phyloP scores from a whole-genome alignment of 208 protist species.

The Leishmania tropica region DNA sequence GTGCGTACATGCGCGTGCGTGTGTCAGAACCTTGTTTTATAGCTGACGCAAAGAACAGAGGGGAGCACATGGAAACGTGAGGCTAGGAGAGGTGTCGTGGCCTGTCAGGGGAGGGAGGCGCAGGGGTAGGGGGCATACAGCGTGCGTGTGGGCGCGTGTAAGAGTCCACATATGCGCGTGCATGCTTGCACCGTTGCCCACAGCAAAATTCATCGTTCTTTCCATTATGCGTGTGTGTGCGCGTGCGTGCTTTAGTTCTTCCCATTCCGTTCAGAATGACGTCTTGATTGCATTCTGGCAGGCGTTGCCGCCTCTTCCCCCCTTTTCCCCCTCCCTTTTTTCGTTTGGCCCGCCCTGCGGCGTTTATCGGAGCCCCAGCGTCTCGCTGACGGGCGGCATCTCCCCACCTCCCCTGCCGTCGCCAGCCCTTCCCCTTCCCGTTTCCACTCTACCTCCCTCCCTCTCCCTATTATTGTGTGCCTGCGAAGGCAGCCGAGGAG shows the following conservation, averaged over 20 bases:
- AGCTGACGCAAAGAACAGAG: background rate
- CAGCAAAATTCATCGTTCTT: background rate
- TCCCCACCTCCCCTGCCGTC: background rate
- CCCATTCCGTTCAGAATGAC: too few species aligned
- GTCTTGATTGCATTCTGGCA: background rate
- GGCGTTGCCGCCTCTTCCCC: background rate
- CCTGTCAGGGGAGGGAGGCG: background rate
- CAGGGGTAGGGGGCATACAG: background rate
- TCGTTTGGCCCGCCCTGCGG: slow-evolving; percentile 12
- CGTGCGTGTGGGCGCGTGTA: background rate
- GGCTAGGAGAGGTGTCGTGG: background rate
- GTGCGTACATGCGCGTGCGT: background rate
- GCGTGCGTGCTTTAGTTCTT: background rate
- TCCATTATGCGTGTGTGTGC: background rate
- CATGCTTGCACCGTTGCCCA: background rate
- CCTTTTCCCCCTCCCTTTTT: slow-evolving; percentile 24
- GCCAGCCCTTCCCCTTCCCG: background rate
- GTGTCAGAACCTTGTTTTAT: background rate
- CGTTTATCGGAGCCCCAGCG: background rate
- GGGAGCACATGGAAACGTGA: background rate
- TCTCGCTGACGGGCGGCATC: background rate
- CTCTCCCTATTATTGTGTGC: background rate
- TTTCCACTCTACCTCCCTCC: background rate
- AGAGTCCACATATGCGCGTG: background rate
- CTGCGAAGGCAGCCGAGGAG: background rate